Base-by-base conservation (phyloP, 176 grass and related monocot genomes). In the Bonia amplexicaulis region DNA sequence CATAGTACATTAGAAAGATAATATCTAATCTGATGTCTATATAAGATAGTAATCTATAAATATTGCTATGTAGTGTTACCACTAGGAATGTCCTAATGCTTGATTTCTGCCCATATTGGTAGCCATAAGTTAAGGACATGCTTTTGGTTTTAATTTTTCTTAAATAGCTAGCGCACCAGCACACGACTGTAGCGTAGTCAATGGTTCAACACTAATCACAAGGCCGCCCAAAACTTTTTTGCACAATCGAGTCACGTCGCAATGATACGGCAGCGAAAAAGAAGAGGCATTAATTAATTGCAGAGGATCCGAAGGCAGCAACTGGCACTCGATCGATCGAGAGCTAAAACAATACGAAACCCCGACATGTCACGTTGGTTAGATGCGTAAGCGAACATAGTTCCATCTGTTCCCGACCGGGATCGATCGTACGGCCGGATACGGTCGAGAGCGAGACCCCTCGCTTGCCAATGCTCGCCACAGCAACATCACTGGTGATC, bases 341-440 rank as follows among this genome's bases (percentile, higher is more conserved):
- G 48, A 2, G 6, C 6, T 16, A 1, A 19, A 6, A 25, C 14
- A 2, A 2, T 0, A 2, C 66, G 5, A 22, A 41, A 44, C 16
- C 23, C 80, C 67, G 53, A 60, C 52, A 82, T n/a, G 45, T 47
- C 80, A 82, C 67, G 39, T 82, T 68, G 20, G 49, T 40, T 71
- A 7, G 66, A 27, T 57, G 35, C 14, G 67, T 9, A 46, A 27
- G 67, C 67, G 33, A 44, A 8, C 66, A 41, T 15, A 61, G 74
- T 17, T 42, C 52, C 6, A 54, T 8, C 52, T 20, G 52, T 54
- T 54, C 52, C 16, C 16, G 51, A 1, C 51, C 51, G 51, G 51
- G 51, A 6, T 41, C 40, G 40, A 23, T n/a, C 40, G 37, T 10
- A 40, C 47, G 1, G 71, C 26, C 73, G 26, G 31, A 10, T 58